Evolutionary conservation across 2,329 filamentous ascomycete species (phyloP).

Genomic region (Calonectria pseudoturangicola): DNA sequence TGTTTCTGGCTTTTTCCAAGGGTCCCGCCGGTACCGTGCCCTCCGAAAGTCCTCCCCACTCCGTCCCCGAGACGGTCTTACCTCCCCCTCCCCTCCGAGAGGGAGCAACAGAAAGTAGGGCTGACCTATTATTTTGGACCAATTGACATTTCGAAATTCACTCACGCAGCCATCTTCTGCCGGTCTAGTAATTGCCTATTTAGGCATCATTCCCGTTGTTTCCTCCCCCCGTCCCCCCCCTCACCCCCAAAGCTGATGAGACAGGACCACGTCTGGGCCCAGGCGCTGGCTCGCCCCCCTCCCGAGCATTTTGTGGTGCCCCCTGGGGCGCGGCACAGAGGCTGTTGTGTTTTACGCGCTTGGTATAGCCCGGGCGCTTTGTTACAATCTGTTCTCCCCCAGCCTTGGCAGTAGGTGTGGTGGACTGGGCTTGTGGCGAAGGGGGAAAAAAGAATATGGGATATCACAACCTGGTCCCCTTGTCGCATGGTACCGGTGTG

Average conservation of each 20-base stretch:
- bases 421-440: not conserved
- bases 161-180: not conserved
- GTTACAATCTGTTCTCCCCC: slow-evolving; percentile 17
- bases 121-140: not conserved
- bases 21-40: slow-evolving; percentile 22
- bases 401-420: not conserved
- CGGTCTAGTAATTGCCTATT: slow-evolving; percentile 15
- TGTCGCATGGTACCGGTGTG: slow-evolving; percentile 23
- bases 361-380: not conserved
- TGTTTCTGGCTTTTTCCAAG: not conserved
- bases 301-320: not conserved
- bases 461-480: slow-evolving; percentile 8
- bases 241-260: slow-evolving; percentile 2
- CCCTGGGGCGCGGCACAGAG: slow-evolving; percentile 14
- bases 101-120: not conserved
- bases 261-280: slow-evolving; percentile 11
- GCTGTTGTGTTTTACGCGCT: slow-evolving; percentile 15
- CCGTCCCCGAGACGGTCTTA: not conserved
- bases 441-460: not conserved
- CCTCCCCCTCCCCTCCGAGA: not conserved
- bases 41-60: slow-evolving; percentile 3
- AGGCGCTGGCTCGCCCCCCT: not conserved
- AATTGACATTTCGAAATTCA: slow-evolving; percentile 5
- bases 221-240: not conserved
- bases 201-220: slow-evolving; percentile 13